Conservation (phyloP, 1,284 basidiomycete species). For the Malassezia nana region DNA sequence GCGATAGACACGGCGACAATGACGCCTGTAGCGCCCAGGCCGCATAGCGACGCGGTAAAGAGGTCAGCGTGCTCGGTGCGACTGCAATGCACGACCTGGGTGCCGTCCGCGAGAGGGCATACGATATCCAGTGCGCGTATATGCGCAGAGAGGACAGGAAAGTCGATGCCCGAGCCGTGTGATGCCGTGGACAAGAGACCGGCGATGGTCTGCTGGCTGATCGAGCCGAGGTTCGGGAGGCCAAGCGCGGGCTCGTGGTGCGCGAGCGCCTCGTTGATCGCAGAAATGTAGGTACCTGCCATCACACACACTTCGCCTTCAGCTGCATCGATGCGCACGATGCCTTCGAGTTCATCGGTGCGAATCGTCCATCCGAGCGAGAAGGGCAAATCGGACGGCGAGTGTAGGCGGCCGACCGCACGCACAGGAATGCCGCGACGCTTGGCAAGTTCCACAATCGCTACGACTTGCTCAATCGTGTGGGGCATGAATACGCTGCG, state of each 20-base stretch:
- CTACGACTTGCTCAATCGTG: conserved; percentile 62
- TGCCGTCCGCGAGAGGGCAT: conserved; percentile 51
- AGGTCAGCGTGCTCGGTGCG: conserved; percentile 61
- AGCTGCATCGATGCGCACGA: conserved; percentile 22
- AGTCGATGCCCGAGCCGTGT: conserved; percentile 76
- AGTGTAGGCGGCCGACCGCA: conserved; percentile 80
- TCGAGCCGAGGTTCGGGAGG: conserved; percentile 85
- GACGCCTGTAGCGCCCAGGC: conserved; percentile 83
- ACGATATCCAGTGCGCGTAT: conserved; percentile 68
- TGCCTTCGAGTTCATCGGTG: conserved; percentile 39
- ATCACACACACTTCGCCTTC: conserved; percentile 28
- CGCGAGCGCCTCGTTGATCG: conserved; percentile 53
- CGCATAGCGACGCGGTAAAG: conserved; percentile 84
- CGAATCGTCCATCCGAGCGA: conserved; percentile 43
- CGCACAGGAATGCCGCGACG: conserved; percentile 62
- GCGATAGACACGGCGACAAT: conserved; percentile 69
- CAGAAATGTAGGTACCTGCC: conserved; percentile 47
- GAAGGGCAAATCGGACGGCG: conserved; percentile 67
- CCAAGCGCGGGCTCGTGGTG: conserved; percentile 59
- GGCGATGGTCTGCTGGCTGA: conserved; percentile 91
- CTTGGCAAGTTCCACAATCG: conserved; percentile 72
- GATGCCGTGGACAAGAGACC: conserved; percentile 89
- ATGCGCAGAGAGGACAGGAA: conserved; percentile 71
- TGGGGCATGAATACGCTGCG: conserved; percentile 64
- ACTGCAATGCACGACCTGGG: conserved; percentile 61